A percentile compares a stretch with the other conserved stretches of the same genome.
These are phyloP conservation scores for Pleurotus citrinopileatus DNA, from an alignment of 768 basidiomycete species.

Conservation along the genomic window DNA sequence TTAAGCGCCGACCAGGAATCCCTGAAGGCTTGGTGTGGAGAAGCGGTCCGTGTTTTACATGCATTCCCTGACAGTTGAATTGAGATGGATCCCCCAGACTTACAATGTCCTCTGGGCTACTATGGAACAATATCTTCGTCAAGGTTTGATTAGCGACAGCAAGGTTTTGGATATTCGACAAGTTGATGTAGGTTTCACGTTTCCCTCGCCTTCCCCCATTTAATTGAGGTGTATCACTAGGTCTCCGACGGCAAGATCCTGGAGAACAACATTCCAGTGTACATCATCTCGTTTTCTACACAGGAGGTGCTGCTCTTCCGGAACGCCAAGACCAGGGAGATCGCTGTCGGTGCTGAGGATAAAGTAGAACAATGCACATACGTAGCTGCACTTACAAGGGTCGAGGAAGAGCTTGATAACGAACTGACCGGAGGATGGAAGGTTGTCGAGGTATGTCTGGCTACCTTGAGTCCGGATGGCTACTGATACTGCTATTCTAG, in stretches of 20 bases:
- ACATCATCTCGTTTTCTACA: constrained; percentile 87
- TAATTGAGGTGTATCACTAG: constrained; percentile 31
- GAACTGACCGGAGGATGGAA: constrained; percentile 98
- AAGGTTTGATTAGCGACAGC: constrained; percentile 89
- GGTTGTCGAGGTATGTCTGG: constrained; percentile 77
- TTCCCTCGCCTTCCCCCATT: background rate
- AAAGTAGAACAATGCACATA: constrained; percentile 93
- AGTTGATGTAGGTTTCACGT: constrained; percentile 72
- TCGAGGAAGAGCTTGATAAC: constrained; percentile 85
- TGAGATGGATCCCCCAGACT: constrained; percentile 47
- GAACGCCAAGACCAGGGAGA: constrained; percentile 84
- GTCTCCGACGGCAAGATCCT: constrained; percentile 85
- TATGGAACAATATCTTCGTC: constrained; percentile 89
- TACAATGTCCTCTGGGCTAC: constrained; percentile 99
- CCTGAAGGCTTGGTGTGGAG: constrained; percentile 88
- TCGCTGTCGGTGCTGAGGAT: constrained; percentile 84
- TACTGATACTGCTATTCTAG: constrained; percentile 11
- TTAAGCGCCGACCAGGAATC: constrained; percentile 85
- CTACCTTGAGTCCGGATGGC: background rate
- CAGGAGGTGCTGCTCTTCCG: constrained; percentile 94
- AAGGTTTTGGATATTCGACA: constrained; percentile 96
- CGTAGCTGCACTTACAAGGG: constrained; percentile 85
- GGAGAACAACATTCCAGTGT: constrained; percentile 88
- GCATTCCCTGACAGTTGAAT: background rate
- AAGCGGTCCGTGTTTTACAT: constrained; percentile 64